Conservation (phyloP, 306 rosid genomes). For the Abrus precatorius region DNA sequence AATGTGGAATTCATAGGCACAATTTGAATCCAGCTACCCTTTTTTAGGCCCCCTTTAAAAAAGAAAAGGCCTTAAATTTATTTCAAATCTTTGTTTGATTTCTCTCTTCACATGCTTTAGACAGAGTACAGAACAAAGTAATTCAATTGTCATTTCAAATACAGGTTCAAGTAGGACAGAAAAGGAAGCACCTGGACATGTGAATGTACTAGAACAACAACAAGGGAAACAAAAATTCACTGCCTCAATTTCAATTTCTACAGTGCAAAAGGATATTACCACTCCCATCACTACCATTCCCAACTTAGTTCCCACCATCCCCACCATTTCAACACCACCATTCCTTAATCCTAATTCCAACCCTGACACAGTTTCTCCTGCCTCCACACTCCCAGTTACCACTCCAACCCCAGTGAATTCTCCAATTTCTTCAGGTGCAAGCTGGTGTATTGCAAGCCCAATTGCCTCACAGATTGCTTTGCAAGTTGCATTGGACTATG, state of each 20-base stretch:
- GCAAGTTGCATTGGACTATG: slow-evolving; percentile 91
- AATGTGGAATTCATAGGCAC: background rate
- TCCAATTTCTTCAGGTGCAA: slow-evolving; percentile 57
- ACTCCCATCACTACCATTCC: slow-evolving; percentile 87
- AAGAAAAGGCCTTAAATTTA: slow-evolving; percentile 28
- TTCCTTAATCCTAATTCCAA: slow-evolving; percentile 67
- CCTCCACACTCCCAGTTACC: slow-evolving; percentile 58
- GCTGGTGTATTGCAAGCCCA: slow-evolving; percentile 88
- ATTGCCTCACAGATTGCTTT: slow-evolving; percentile 61
- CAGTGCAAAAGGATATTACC: slow-evolving; percentile 70
- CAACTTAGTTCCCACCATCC: slow-evolving; percentile 60
- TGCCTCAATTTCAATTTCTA: slow-evolving; percentile 51
- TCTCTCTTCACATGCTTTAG: slow-evolving; percentile 52
- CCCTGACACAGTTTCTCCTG: slow-evolving; percentile 72
- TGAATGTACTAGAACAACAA: slow-evolving; percentile 52
- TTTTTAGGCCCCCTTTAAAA: slow-evolving; percentile 12
- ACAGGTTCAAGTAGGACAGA: slow-evolving; percentile 66
- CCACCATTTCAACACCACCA: slow-evolving; percentile 60
- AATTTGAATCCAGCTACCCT: slow-evolving; percentile 36
- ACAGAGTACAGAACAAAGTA: slow-evolving; percentile 42
- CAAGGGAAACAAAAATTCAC: slow-evolving; percentile 50
- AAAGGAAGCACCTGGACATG: slow-evolving; percentile 48
- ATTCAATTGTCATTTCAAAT: slow-evolving; percentile 53
- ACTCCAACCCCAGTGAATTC: slow-evolving; percentile 55
- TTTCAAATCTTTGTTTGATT: slow-evolving; percentile 37